Percentiles rank a stretch among this genome's conserved stretches.
These are phyloP conservation scores for Cercospora citrullina DNA, from an alignment of 2,329 filamentous ascomycete species.

Conservation along the genomic window DNA sequence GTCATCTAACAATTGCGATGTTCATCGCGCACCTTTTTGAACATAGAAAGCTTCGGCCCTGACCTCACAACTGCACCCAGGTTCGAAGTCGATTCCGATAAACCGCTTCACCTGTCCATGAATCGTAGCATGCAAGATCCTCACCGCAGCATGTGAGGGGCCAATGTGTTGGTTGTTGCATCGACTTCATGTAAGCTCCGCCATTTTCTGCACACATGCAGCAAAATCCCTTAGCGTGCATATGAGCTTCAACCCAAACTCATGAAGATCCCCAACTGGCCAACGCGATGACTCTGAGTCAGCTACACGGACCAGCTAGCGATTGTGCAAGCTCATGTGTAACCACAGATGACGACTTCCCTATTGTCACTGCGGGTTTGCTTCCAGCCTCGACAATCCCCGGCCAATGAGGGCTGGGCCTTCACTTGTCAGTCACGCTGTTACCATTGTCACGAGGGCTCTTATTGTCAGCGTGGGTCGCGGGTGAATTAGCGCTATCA, in stretches of 20 bases:
- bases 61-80: neutral
- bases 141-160: neutral
- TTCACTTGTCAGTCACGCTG: slow-evolving; percentile 1
- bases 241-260: neutral
- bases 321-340: slow-evolving; percentile 2
- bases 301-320: neutral
- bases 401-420: neutral
- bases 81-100: neutral
- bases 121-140: neutral
- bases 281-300: neutral
- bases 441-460: neutral
- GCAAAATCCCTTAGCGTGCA: neutral
- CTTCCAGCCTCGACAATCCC: neutral
- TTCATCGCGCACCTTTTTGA: too few species aligned
- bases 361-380: neutral
- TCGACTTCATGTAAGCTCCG: neutral
- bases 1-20: neutral
- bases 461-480: neutral
- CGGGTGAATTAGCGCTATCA: neutral
- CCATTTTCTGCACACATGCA: neutral
- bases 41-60: too few species aligned
- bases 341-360: neutral
- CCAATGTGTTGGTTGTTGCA: neutral
- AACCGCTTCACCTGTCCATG: neutral
- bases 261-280: neutral